Percentiles rank a stretch among this genome's conserved stretches.
These are phyloP conservation scores for Capsicum pubescens DNA, from an alignment of 257 asterid species.

Conservation along the genomic window DNA sequence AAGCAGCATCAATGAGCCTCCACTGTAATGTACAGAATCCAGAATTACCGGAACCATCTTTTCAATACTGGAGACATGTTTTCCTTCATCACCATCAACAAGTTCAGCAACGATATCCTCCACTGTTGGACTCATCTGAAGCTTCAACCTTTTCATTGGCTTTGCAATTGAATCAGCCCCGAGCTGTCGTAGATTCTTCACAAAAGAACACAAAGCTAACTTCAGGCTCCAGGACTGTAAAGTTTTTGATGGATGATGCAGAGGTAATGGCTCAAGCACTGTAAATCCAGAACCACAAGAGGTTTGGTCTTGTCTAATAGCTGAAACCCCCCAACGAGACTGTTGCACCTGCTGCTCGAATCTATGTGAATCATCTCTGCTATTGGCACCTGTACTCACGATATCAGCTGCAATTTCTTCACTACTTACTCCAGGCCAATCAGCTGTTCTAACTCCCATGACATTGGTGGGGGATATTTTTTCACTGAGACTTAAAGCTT, in stretches of 20 bases:
- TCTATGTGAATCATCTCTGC: conserved; percentile 40
- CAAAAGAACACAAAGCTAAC: conserved; percentile 47
- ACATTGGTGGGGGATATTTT: conserved; percentile 44
- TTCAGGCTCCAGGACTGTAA: conserved; percentile 46
- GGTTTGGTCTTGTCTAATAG: conserved; percentile 42
- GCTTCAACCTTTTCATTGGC: conserved; percentile 65
- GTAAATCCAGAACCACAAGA: conserved; percentile 39
- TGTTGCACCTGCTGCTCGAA: conserved; percentile 48
- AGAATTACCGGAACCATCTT: conserved; percentile 72
- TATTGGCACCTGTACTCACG: conserved; percentile 40
- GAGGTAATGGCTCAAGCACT: conserved; percentile 46
- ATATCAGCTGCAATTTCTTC: conserved; percentile 45
- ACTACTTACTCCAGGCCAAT: conserved; percentile 32
- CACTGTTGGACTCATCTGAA: conserved; percentile 62
- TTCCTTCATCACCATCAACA: conserved; percentile 61
- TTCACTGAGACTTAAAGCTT: conserved; percentile 42
- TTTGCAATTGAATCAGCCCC: conserved; percentile 57
- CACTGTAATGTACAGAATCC: conserved; percentile 83
- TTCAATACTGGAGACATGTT: conserved; percentile 54
- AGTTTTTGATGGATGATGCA: conserved; percentile 40
- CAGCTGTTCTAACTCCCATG: conserved; percentile 30
- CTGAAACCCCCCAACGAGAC: conserved; percentile 42
- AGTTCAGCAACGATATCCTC: conserved; percentile 74
- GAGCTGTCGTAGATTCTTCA: conserved; percentile 47
- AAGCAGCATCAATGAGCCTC: conserved; percentile 87